Base-by-base conservation (phyloP, 371 early-diverging fungal genomes). In the Mortierella sp. region DNA sequence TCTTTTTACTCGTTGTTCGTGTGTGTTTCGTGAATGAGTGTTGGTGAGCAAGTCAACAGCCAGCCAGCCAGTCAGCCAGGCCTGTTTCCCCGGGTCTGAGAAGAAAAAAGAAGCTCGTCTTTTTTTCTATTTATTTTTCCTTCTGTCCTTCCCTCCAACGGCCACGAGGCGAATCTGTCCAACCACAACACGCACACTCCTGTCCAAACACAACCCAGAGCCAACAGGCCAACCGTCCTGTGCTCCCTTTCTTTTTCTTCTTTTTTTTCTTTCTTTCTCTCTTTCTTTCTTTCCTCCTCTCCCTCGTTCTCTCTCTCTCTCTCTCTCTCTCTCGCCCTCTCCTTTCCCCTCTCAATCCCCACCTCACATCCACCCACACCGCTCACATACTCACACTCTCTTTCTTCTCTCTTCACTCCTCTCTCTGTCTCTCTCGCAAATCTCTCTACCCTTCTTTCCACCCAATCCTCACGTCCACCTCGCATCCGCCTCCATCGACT, bases 211-310 rank as follows among this genome's bases (percentile, higher is more conserved):
- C 59, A 59, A 11, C 11, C 59, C 48, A 46, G 26, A 28, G 28
- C 31, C 59, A 59, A 59, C 31, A 8, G 13, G 48, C 59, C 31
- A 59, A 59, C 59, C 59, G 59, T 59, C 59, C 59, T 59, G 59
- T 59, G 59, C 31, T 59, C 59, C 31, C 59, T 28, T 11, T 59
- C 16, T 16, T 21, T 46, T 34, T 76, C 13, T 16, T 28, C 21
- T n/a, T 11, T 50, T 13, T 28, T 67, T 37, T 10, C n/a, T 64
- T 48, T 71, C 31, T 37, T 57, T 24, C 21, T 51, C 6, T 48
- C 10, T 61, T 24, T n/a, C 9, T 43, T 5, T 55, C 24, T 34
- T 54, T 24, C n/a, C n/a, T 21, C 28, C 3, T 31, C 26, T 9
- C 3, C 34, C 59, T 26, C 37, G 21, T 57, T 51, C 46, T 46